phyloP scores from a whole-genome alignment of 2,329 filamentous ascomycete species.

The Ceratocystiopsis brevicomis region DNA sequence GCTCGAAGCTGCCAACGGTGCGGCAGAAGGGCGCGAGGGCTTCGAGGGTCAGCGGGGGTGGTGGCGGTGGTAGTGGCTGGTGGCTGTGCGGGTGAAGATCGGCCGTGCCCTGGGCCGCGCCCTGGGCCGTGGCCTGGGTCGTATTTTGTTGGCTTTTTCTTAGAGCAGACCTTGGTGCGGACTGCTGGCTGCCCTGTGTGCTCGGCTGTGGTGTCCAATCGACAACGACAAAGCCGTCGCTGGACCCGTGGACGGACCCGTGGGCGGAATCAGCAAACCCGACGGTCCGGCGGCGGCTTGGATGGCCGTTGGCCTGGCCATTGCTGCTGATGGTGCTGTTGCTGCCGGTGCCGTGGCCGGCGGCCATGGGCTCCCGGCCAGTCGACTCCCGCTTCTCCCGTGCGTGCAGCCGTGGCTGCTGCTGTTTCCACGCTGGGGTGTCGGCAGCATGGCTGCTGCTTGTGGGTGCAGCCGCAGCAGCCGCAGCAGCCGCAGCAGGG shows the following conservation, averaged over 20 bases:
- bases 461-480: neutral
- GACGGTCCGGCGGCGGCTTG: no score
- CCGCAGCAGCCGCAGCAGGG: no score
- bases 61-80: slow-evolving; percentile 2
- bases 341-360: slow-evolving; percentile 1
- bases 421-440: slow-evolving; percentile 11
- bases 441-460: neutral
- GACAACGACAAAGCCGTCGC: no score
- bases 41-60: slow-evolving; percentile 17
- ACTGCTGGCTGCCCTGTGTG: no score
- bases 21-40: slow-evolving; percentile 32
- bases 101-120: no score
- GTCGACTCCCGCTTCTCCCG: slow-evolving; percentile 1
- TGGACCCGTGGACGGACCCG: no score
- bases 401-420: slow-evolving; percentile 8
- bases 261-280: no score
- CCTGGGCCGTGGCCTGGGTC: no score
- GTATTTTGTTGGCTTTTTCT: no score
- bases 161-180: no score
- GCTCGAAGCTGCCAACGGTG: slow-evolving; percentile 33
- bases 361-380: slow-evolving; percentile 6
- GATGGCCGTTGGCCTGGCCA: no score
- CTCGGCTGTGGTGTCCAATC: no score
- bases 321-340: neutral
- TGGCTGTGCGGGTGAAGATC: neutral